Base-by-base conservation (phyloP, 2,329 filamentous ascomycete species). In the Arthrobotrys pseudoclavata region DNA sequence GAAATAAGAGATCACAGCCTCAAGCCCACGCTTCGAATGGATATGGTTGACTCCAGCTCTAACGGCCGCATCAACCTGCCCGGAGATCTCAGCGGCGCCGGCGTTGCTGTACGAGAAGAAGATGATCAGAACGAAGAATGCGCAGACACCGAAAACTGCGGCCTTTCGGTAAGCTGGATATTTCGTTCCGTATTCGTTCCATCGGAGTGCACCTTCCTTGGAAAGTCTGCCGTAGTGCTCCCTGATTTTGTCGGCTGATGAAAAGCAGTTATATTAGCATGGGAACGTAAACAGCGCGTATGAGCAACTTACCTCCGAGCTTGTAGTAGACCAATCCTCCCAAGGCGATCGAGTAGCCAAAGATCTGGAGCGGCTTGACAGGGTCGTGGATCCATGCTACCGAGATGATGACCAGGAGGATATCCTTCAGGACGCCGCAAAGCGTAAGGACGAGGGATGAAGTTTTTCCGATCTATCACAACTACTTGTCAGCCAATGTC, bases 351-450 rank as follows among this genome's bases (percentile, higher is more conserved):
- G 87, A 88, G 87, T 95, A 96, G 81, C 92, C 92, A 83, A 95
- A 94, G 84, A 92, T 91, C 86, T 96, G 92, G 70, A 15, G 91
- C 89, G 79, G 95, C 90, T 63, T 90, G 89, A 79, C 92, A 92
- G 81, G 89, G 88, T 76, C 72, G 52, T 76, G 72, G 42, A 76
- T 76, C 91, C 92, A 95, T 84, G 95, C 92, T 80, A 92, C 93
- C 79, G 91, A 94, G 53, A 91, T 91, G 66, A 87, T 86, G 76
- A 96, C 92, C 62, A 96, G 90, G 82, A 96, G 88, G 75, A 96
- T 92, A 84, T 96, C 92, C 88, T 95, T 96, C 79, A 96, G 89
- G 45, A 96, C 92, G 86, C 92, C 92, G 83, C 91, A 95, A 55
- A 96, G 91, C 34, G 93, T 96, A 82, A 96, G 90, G 81, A 95